A percentile compares a stretch with the other conserved stretches of the same genome.
These are phyloP conservation scores for Venturia pyrina DNA, from an alignment of 2,329 filamentous ascomycete genomes.

Conservation along the genomic window DNA sequence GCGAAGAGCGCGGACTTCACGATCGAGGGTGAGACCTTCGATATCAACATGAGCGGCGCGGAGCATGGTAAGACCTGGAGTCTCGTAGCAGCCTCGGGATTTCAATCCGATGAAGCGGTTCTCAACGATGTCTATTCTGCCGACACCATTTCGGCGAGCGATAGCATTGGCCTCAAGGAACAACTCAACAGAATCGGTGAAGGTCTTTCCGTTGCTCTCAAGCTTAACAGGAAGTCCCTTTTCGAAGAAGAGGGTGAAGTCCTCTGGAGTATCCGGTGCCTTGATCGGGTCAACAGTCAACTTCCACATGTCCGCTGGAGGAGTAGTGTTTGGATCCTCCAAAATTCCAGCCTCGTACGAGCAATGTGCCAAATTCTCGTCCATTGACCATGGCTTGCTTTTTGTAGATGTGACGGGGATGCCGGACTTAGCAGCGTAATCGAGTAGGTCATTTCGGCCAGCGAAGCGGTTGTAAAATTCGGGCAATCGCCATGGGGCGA, in stretches of 20 bases:
- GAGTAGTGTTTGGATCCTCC: slow-evolving; percentile 54
- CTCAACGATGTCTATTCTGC: slow-evolving; percentile 75
- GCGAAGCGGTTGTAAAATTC: slow-evolving; percentile 61
- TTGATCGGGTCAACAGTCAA: slow-evolving; percentile 52
- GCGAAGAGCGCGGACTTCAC: slow-evolving; percentile 55
- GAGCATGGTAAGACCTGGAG: slow-evolving; percentile 35
- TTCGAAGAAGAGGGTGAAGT: slow-evolving; percentile 63
- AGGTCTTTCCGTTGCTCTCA: slow-evolving; percentile 37
- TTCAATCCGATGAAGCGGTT: slow-evolving; percentile 74
- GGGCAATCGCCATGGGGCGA: slow-evolving; percentile 65
- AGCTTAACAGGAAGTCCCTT: slow-evolving; percentile 66
- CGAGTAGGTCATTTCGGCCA: slow-evolving; percentile 62
- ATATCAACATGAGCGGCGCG: slow-evolving; percentile 50
- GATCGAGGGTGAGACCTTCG: slow-evolving; percentile 58
- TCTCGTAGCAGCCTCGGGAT: slow-evolving; percentile 71
- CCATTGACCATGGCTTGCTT: slow-evolving; percentile 59
- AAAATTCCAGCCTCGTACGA: slow-evolving; percentile 71
- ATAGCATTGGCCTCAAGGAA: slow-evolving; percentile 65
- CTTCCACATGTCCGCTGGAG: slow-evolving; percentile 74
- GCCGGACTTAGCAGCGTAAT: slow-evolving; percentile 56
- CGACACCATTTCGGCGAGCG: slow-evolving; percentile 62
- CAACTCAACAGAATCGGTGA: slow-evolving; percentile 60
- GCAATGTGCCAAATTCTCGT: slow-evolving; percentile 64
- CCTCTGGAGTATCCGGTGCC: slow-evolving; percentile 59
- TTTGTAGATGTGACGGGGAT: slow-evolving; percentile 67